Evolutionary conservation across 176 grass and related monocot genomes (phyloP).

Genomic region (Zea mays): DNA sequence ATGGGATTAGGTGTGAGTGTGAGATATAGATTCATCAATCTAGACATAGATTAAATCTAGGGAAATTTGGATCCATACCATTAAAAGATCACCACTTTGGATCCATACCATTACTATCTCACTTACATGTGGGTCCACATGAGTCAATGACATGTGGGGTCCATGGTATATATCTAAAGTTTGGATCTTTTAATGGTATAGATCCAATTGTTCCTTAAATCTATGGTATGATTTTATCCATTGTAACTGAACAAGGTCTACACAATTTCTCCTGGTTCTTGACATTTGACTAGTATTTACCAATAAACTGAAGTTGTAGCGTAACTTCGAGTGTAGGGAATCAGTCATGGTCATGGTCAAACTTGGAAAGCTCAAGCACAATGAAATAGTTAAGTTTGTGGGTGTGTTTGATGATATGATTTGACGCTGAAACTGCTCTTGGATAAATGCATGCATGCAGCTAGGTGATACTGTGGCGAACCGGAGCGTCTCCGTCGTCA

Average conservation of each 20-base stretch:
- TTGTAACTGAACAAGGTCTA: neutral
- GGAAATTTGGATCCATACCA: too few relatives aligned
- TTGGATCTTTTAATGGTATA: too few relatives aligned
- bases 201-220: too few relatives aligned
- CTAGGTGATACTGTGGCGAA: slow-evolving; percentile 51
- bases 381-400: slow-evolving; percentile 5
- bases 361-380: slow-evolving; percentile 12
- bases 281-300: slow-evolving; percentile 28
- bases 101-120: too few relatives aligned
- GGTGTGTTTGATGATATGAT: slow-evolving; percentile 25
- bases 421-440: slow-evolving; percentile 32
- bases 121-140: too few relatives aligned
- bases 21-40: too few relatives aligned
- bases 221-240: too few relatives aligned
- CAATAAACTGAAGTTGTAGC: neutral
- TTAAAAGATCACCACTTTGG: too few relatives aligned
- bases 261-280: slow-evolving; percentile 23
- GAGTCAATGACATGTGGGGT: too few relatives aligned
- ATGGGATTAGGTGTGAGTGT: too few relatives aligned
- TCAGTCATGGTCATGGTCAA: slow-evolving; percentile 11
- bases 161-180: too few relatives aligned
- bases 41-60: too few relatives aligned
- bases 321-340: neutral
- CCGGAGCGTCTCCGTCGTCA: slow-evolving; percentile 44
- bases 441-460: slow-evolving; percentile 42